A percentile compares a stretch with the other conserved stretches of the same genome.
These are phyloP conservation scores for Amanita pallidorosea DNA, from an alignment of 768 basidiomycete species.

Conservation along the genomic window DNA sequence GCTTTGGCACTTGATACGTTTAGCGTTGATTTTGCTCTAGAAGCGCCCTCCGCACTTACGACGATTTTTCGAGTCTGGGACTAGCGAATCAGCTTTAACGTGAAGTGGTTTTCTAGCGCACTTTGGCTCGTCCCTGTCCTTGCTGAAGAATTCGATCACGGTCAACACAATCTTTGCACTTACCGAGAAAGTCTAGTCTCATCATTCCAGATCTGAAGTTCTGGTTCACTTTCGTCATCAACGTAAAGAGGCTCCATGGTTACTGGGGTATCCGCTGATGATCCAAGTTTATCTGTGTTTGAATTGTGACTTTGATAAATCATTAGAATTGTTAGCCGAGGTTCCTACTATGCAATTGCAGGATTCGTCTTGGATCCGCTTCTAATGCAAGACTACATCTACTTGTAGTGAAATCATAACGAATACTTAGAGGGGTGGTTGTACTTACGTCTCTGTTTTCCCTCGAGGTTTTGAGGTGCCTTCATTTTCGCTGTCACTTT, in stretches of 20 bases:
- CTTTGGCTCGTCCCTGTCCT: slow-evolving; percentile 36
- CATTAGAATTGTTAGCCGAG: not conserved
- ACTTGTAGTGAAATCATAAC: no score
- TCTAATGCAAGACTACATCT: not conserved
- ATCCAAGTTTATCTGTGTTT: not conserved
- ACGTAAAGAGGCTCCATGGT: slow-evolving; percentile 3
- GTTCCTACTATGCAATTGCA: no score
- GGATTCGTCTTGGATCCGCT: no score
- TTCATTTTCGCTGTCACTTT: not conserved
- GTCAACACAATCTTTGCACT: not conserved
- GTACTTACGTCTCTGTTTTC: not conserved
- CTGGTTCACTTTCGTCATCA: slow-evolving; percentile 5
- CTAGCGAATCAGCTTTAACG: no score
- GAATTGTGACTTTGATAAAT: not conserved
- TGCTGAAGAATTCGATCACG: not conserved
- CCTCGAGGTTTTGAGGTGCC: not conserved
- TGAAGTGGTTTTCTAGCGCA: slow-evolving; percentile 33
- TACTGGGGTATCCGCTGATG: not conserved
- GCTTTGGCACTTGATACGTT: slow-evolving; percentile 5
- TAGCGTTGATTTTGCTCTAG: not conserved
- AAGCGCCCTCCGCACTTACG: not conserved
- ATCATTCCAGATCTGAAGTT: not conserved
- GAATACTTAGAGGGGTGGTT: not conserved
- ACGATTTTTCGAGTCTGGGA: not conserved
- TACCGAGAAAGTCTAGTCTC: slow-evolving; percentile 23